Conservation (phyloP, 1,284 basidiomycete genomes). For the Schizophyllum amplum region DNA sequence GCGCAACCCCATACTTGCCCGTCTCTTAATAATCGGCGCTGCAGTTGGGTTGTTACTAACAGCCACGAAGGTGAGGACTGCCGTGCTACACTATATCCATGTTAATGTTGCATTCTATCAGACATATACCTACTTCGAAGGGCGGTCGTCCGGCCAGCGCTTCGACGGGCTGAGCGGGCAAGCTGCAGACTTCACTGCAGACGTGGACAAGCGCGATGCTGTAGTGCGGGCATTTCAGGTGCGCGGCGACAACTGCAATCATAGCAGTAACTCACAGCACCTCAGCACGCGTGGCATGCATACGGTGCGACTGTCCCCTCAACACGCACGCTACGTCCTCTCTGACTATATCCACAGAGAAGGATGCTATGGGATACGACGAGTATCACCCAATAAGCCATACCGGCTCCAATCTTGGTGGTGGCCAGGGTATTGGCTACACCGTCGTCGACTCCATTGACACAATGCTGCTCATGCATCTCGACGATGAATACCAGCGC, state of each 20-base stretch:
- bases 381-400: conserved; percentile 81
- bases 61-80: background rate
- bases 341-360: conserved; percentile 38
- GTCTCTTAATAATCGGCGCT: no score
- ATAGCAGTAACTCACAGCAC: conserved; percentile 5
- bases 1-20: background rate
- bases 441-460: conserved; percentile 81
- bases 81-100: background rate
- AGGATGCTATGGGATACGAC: conserved; percentile 83
- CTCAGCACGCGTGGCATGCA: conserved; percentile 70
- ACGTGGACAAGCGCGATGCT: conserved; percentile 11
- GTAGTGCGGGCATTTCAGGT: conserved; percentile 13
- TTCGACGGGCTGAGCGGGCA: background rate
- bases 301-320: conserved; percentile 45
- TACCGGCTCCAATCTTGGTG: conserved; percentile 69
- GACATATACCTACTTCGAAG: background rate
- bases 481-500: conserved; percentile 70
- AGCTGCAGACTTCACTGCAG: background rate
- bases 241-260: background rate
- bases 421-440: conserved; percentile 77
- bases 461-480: conserved; percentile 81
- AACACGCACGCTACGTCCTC: background rate
- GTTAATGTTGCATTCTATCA: background rate
- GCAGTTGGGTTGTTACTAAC: no score
- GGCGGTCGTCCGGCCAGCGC: background rate